Evolutionary conservation across 192 early-diverging fungal species (phyloP).

Genomic region (Coemansia sp.): DNA sequence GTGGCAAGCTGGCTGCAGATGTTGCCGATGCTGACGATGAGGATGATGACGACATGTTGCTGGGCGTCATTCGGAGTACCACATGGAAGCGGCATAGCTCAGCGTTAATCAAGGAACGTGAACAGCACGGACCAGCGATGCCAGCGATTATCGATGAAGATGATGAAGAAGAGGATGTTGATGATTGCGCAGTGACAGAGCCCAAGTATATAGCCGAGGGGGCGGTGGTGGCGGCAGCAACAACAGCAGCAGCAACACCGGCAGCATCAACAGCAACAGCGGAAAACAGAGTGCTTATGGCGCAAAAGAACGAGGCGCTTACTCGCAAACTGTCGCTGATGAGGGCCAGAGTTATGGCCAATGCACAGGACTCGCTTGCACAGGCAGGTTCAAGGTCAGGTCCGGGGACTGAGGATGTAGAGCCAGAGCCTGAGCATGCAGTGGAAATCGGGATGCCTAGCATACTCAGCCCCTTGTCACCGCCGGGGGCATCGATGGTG

Average conservation of each 20-base stretch:
- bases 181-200: neutral
- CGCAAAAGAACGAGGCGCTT: neutral
- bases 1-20: slow-evolving; percentile 6
- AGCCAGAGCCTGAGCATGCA: neutral
- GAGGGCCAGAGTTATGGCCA: neutral
- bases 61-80: slow-evolving; percentile 32
- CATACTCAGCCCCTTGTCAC: slow-evolving; percentile 1
- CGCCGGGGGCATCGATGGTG: slow-evolving; percentile 12
- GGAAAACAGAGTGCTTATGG: neutral
- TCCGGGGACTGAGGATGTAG: neutral
- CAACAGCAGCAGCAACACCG: too few relatives aligned
- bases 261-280: neutral
- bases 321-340: neutral
- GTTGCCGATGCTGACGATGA: slow-evolving; percentile 18
- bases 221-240: too few relatives aligned
- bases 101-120: slow-evolving; percentile 42
- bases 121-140: slow-evolving; percentile 29
- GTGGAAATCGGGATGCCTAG: neutral
- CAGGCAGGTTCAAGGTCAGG: neutral
- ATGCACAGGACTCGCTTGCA: slow-evolving; percentile 2
- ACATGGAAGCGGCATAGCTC: slow-evolving; percentile 44
- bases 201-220: neutral
- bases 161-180: slow-evolving; percentile 17
- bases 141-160: slow-evolving; percentile 28
- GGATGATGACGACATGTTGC: slow-evolving; percentile 25